These are phyloP conservation scores for Camellia japonica DNA, from an alignment of 148 eudicot species.

Conservation along the genomic window DNA sequence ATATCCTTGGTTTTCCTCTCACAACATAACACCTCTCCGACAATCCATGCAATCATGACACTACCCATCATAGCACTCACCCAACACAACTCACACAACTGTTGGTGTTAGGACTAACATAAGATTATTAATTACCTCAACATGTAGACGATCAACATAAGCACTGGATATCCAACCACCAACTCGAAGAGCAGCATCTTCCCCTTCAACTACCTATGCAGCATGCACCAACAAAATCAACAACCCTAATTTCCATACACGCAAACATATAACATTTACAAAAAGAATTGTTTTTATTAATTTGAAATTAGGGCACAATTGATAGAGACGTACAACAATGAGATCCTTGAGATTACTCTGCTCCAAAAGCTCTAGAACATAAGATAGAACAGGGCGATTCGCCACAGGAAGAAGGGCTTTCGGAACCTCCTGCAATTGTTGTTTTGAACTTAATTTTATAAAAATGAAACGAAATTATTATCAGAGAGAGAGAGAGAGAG, in stretches of 20 bases:
- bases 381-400: slow-evolving; percentile 81
- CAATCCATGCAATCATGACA: too few species aligned
- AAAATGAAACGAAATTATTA: not conserved
- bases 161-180: slow-evolving; percentile 83
- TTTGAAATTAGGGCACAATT: not conserved
- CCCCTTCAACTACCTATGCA: slow-evolving; percentile 87
- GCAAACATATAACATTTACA: not conserved
- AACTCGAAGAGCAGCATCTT: slow-evolving; percentile 68
- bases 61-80: too few species aligned
- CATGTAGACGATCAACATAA: slow-evolving; percentile 82
- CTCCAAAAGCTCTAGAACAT: slow-evolving; percentile 85
- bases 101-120: too few species aligned
- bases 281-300: not conserved
- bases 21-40: too few species aligned
- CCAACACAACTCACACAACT: too few species aligned
- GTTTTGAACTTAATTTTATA: not conserved
- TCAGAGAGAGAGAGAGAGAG: not conserved
- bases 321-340: slow-evolving; percentile 63
- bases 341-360: slow-evolving; percentile 74
- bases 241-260: not conserved
- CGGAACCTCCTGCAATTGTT: slow-evolving; percentile 67
- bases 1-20: too few species aligned
- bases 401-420: slow-evolving; percentile 93
- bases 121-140: slow-evolving; percentile 45
- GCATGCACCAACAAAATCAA: not conserved